Conservation (phyloP, 225 moss, liverwort and hornwort genomes). For the Pseudoscleropodium purum region DNA sequence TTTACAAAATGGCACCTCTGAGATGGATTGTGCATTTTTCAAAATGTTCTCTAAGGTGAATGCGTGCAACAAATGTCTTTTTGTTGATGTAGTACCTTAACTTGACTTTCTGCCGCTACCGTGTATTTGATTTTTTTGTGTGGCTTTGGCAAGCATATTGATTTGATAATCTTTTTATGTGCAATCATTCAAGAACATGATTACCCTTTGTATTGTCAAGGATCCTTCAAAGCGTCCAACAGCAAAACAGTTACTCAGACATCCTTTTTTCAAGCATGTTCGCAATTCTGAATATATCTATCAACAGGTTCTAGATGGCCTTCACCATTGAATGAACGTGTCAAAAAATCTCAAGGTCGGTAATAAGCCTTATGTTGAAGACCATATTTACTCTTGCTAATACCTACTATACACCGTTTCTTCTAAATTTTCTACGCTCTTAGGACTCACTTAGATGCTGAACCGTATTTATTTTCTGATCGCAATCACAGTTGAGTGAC, state of each 20-base stretch:
- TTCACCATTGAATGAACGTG: conserved; percentile 66
- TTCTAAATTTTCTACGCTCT: background rate
- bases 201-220: conserved; percentile 83
- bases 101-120: background rate
- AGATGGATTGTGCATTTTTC: conserved; percentile 65
- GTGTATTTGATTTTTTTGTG: background rate
- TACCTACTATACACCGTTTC: background rate
- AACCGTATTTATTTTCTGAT: background rate
- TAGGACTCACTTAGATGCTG: background rate
- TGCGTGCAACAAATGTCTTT: background rate
- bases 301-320: conserved; percentile 68
- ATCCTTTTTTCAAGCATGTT: conserved; percentile 88
- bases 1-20: conserved; percentile 62
- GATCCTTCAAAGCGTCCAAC: conserved; percentile 75
- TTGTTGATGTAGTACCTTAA: background rate
- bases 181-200: conserved; percentile 87
- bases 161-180: conserved; percentile 1
- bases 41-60: conserved; percentile 72
- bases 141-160: background rate
- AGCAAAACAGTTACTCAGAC: conserved; percentile 83
- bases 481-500: background rate
- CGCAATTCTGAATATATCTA: conserved; percentile 57
- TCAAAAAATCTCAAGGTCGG: conserved; percentile 68
- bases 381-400: background rate
- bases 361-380: background rate